Conservation (phyloP, 2,329 filamentous ascomycete genomes). For the Beauveria rudraprayagi region DNA sequence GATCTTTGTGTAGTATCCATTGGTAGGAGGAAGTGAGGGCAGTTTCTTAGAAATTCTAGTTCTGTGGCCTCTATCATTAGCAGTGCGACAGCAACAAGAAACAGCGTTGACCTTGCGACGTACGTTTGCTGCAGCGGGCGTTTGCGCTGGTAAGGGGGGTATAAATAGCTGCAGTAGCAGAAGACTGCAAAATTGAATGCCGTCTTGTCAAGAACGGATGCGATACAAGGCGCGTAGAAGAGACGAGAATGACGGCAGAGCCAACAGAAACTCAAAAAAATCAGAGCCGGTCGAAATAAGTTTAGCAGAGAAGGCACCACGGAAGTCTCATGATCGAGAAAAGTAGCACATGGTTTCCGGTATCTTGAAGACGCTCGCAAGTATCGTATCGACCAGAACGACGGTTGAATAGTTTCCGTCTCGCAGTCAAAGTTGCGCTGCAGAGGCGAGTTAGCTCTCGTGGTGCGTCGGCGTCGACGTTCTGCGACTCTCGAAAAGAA, state of each 20-base stretch:
- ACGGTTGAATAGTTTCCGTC: not conserved
- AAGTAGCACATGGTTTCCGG: slow-evolving; percentile 10
- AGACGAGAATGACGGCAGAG: slow-evolving; percentile 4
- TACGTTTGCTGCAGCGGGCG: not conserved
- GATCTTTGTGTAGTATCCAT: slow-evolving; percentile 9
- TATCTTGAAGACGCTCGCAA: not conserved
- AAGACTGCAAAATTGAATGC: not conserved
- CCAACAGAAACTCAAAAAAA: slow-evolving; percentile 9
- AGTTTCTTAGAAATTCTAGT: not conserved
- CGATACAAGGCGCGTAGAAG: slow-evolving; percentile 9
- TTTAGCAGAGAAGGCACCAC: slow-evolving; percentile 10
- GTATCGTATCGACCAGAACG: not conserved
- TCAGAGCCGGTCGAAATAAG: slow-evolving; percentile 10
- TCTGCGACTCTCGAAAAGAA: not conserved
- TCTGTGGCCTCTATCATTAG: not conserved
- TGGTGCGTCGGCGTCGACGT: not conserved
- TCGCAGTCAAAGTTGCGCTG: not conserved
- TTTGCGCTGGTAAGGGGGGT: slow-evolving; percentile 6
- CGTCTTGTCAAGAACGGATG: not conserved
- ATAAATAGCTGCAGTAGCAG: not conserved
- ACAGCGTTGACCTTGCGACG: not conserved
- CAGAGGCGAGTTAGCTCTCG: not conserved
- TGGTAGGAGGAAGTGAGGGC: slow-evolving; percentile 13
- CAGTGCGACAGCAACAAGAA: not conserved
- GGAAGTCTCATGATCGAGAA: slow-evolving; percentile 9